A percentile compares a stretch with the other conserved stretches of the same genome.
Conservation (phyloP, 352 stramenopile species). For the Globisporangium paddicum region DNA sequence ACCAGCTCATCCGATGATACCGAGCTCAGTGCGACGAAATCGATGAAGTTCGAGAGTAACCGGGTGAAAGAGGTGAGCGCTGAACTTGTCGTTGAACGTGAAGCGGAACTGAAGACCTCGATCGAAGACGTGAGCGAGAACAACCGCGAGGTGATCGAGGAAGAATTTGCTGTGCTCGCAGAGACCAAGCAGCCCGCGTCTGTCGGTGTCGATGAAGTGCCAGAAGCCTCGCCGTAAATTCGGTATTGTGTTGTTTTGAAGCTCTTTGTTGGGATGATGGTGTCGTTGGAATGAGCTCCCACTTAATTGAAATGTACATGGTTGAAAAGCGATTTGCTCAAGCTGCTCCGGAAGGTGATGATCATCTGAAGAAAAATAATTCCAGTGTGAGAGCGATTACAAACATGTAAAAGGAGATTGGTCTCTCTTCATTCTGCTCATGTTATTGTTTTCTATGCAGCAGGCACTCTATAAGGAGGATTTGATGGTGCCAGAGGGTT, state of each 20-base stretch:
- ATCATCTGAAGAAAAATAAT: background rate
- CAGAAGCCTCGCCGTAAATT: background rate
- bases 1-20: conserved; percentile 7
- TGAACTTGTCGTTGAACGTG: background rate
- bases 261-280: background rate
- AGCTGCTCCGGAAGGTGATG: background rate
- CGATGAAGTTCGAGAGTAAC: background rate
- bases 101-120: conserved; percentile 5
- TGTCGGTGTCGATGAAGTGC: background rate
- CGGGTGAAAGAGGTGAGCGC: background rate
- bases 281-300: background rate
- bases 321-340: background rate
- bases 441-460: background rate
- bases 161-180: background rate
- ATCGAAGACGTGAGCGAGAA: conserved; percentile 10
- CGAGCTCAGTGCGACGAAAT: background rate
- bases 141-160: conserved; percentile 6
- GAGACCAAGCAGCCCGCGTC: background rate
- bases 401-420: background rate
- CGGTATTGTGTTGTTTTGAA: background rate
- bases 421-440: background rate
- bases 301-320: background rate
- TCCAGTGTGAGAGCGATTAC: background rate
- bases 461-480: background rate
- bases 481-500: conserved; percentile 1